Base-by-base conservation (phyloP, 192 early-diverging fungal species). In the Linnemannia exigua region DNA sequence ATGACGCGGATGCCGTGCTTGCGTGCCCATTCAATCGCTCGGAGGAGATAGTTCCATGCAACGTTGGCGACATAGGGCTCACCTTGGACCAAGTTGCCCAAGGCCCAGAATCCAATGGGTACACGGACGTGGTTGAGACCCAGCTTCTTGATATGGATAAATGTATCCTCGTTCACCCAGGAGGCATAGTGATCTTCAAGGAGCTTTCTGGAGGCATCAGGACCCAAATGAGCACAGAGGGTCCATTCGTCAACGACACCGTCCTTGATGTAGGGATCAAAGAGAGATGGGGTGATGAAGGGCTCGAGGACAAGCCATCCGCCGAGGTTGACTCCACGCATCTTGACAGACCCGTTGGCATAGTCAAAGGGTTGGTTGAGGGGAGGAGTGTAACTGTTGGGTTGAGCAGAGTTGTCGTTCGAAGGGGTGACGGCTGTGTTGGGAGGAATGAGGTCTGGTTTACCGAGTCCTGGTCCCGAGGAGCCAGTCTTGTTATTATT, bases 91-190 rank as follows among this genome's bases (percentile, higher is more conserved):
- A 88, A 66, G 1, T 88, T 88, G 12, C 82, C 88, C 31, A 95
- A 74, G 15, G 95, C 93, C 95, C 95, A 95, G 87, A 93, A 93
- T 8, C 94, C 94, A 41, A 94, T 82, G 0, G 95, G 95, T 46
- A 95, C 92, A 25, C 94, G 92, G 16, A 95, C 77, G 36, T 92
- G 92, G 82, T 95, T 95, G 70, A 95, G 90, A 9, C 91, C 89
- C 77, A 91, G 81, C 19, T 87, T 51, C 11, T 91, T 87, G 36
- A 95, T 88, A 17, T 87, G 80, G 0, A 88, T 76, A 54, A 95
- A 91, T 44, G 94, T 93, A 0, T 88, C 72, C 67, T 94, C 94
- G 16, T 88, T 91, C 35, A 94, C 88, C 88, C 91, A 95, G 8
- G 90, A 84, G 4, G 86, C 84, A 80, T 93, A 95, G 54, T 95